Conservation (phyloP, 140 eudicot species). For the Bidens hawaiensis region DNA sequence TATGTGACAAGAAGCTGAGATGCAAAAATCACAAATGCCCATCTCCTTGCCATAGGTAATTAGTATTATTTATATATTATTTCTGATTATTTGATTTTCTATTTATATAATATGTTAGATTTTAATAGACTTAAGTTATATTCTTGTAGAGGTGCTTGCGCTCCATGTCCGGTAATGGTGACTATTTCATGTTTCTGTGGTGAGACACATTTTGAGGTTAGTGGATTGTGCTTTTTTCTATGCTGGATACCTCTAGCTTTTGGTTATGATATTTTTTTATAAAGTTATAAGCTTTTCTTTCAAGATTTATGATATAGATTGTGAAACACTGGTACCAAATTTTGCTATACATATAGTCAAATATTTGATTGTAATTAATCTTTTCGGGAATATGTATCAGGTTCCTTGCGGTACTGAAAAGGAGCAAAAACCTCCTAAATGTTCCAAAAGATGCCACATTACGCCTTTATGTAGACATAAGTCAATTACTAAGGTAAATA, state of each 20-base stretch:
- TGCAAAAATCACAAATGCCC: conserved; percentile 99
- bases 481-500: conserved; percentile 54
- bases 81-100: not conserved
- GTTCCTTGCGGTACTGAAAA: conserved; percentile 97
- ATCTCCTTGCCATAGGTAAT: conserved; percentile 95
- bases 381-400: conserved; percentile 35
- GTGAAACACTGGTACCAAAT: conserved; percentile 2
- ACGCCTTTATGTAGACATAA: conserved; percentile 78
- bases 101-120: not conserved
- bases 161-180: conserved; percentile 99
- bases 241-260: not conserved
- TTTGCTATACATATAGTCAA: not conserved
- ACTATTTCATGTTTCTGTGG: conserved; percentile 90
- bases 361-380: not conserved
- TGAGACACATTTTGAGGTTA: conserved; percentile 84
- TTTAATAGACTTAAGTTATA: conserved; percentile 11
- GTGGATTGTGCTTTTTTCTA: conserved; percentile 1
- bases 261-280: not conserved
- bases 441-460: conserved; percentile 65
- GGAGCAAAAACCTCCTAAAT: conserved; percentile 92
- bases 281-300: not conserved
- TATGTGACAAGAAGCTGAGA: conserved; percentile 92
- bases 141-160: conserved; percentile 89
- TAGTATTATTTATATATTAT: not conserved
- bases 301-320: not conserved